Conservation (phyloP, 78 protist species). For the Dictyostelium discoideum region DNA sequence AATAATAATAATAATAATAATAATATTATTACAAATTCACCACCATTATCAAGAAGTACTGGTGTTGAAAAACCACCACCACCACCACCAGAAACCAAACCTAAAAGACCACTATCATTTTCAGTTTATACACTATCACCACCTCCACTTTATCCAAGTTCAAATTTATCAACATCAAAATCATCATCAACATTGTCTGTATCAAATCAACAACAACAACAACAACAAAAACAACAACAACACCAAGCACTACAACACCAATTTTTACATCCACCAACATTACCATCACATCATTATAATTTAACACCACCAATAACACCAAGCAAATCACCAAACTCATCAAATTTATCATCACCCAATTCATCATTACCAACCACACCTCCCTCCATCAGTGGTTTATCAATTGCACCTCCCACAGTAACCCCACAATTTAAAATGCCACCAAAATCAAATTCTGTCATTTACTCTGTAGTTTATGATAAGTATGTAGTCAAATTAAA, state of each 20-base stretch:
- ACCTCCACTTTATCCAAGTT: not conserved
- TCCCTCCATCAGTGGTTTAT: not conserved
- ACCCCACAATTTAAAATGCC: constrained; percentile 21
- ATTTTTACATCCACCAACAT: not conserved
- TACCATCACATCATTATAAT: not conserved
- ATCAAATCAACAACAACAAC: not conserved
- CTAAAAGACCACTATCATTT: constrained; percentile 56
- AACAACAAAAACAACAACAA: not conserved
- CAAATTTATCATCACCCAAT: not conserved
- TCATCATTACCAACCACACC: not conserved
- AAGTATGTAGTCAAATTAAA: constrained; percentile 22
- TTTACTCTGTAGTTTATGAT: constrained; percentile 46
- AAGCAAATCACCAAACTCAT: not conserved
- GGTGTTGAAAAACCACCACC: constrained; percentile 35
- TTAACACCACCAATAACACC: not conserved
- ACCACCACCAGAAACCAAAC: constrained; percentile 52
- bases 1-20: not conserved
- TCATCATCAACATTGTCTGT: not conserved
- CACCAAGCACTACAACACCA: not conserved
- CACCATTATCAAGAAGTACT: constrained; percentile 3
- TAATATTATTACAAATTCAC: not conserved
- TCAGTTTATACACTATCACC: not conserved
- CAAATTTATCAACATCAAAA: not conserved
- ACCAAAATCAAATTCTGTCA: constrained; percentile 34
- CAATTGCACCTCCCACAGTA: not conserved